Conservation (phyloP, 192 early-diverging fungal genomes). For the Globomyces pollinis-pini region DNA sequence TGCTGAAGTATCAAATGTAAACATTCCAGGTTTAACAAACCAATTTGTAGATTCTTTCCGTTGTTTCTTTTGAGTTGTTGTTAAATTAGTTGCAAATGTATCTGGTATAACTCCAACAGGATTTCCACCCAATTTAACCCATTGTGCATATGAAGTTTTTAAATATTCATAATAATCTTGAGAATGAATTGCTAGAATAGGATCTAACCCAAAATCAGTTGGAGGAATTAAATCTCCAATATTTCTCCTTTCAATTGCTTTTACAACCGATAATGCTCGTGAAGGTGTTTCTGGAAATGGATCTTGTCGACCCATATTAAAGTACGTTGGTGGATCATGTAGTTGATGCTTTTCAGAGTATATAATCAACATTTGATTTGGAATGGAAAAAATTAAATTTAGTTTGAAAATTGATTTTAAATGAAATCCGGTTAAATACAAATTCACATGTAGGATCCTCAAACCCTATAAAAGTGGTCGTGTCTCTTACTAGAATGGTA, state of each 20-base stretch:
- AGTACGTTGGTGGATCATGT: conserved; percentile 17
- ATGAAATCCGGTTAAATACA: too few relatives aligned
- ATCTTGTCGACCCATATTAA: conserved; percentile 21
- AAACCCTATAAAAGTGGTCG: too few relatives aligned
- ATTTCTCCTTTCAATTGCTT: neutral
- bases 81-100: conserved; percentile 14
- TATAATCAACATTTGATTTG: neutral
- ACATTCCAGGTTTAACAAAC: conserved; percentile 32
- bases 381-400: neutral
- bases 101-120: conserved; percentile 49
- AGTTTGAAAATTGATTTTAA: too few relatives aligned
- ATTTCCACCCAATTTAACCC: conserved; percentile 35
- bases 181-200: conserved; percentile 50
- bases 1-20: conserved; percentile 42
- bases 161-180: conserved; percentile 53
- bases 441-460: too few relatives aligned
- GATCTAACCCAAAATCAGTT: conserved; percentile 45
- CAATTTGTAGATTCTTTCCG: neutral
- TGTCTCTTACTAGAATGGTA: too few relatives aligned
- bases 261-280: conserved; percentile 17
- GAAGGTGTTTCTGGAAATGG: conserved; percentile 26
- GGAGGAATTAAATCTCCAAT: conserved; percentile 6
- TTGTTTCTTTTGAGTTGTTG: neutral
- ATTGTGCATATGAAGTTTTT: conserved; percentile 42
- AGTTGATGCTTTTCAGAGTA: conserved; percentile 5